A percentile compares a stretch with the other conserved stretches of the same genome.
Evolutionary conservation across 2,329 filamentous ascomycete genomes (phyloP).

Genomic region (Cladorrhinum sp.): DNA sequence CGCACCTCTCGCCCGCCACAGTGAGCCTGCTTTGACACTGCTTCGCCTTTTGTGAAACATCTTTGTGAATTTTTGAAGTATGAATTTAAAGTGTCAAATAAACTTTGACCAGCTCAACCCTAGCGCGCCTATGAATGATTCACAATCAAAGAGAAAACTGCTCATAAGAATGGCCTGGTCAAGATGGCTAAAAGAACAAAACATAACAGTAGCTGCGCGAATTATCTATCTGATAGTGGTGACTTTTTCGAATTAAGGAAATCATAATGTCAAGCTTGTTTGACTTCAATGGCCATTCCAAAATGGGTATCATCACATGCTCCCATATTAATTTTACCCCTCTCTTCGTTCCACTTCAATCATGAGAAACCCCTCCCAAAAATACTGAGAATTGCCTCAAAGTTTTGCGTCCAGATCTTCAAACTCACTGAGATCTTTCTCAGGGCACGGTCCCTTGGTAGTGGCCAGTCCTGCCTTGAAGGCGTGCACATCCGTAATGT

Average conservation of each 20-base stretch:
- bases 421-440: conserved; percentile 76
- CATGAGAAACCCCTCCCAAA: background rate
- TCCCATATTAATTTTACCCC: background rate
- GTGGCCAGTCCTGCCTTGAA: conserved; percentile 76
- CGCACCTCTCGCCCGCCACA: background rate
- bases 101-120: background rate
- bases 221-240: background rate
- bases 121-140: background rate
- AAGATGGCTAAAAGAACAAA: background rate
- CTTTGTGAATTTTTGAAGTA: background rate
- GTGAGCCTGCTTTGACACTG: background rate
- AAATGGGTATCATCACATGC: background rate
- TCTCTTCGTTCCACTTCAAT: background rate
- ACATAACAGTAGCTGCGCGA: background rate
- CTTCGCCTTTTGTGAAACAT: background rate
- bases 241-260: background rate
- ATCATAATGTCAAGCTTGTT: background rate
- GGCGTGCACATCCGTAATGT: conserved; percentile 73
- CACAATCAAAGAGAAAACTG: background rate
- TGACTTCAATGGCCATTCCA: background rate
- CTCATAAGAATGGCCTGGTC: background rate
- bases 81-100: background rate
- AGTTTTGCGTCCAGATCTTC: conserved; percentile 84
- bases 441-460: conserved; percentile 68
- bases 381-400: conserved; percentile 37